Conservation (phyloP, 2,329 filamentous ascomycete genomes). For the Scedosporium aurantiacum region DNA sequence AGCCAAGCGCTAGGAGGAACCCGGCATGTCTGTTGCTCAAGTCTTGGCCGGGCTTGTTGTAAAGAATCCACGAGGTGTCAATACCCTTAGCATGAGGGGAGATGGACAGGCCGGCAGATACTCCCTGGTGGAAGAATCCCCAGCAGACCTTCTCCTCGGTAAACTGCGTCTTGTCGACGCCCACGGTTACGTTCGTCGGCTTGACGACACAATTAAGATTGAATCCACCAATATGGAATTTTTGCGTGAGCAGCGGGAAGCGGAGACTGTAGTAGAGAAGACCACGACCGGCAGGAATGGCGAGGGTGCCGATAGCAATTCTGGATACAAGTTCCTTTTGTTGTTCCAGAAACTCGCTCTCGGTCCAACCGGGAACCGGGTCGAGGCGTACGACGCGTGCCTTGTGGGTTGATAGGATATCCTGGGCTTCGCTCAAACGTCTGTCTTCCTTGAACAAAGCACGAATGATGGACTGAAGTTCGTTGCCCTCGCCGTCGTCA, state of each 20-base stretch:
- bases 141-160: constrained; percentile 96
- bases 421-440: constrained; percentile 74
- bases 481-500: constrained; percentile 72
- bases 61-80: constrained; percentile 97
- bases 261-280: constrained; percentile 82
- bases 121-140: constrained; percentile 97
- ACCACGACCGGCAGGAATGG: constrained; percentile 76
- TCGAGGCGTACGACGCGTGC: constrained; percentile 68
- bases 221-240: constrained; percentile 80
- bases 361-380: constrained; percentile 65
- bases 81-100: constrained; percentile 85
- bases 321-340: constrained; percentile 85
- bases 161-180: constrained; percentile 78
- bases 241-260: constrained; percentile 83
- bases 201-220: constrained; percentile 87
- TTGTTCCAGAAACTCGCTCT: constrained; percentile 78
- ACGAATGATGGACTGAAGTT: constrained; percentile 71
- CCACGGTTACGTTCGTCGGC: constrained; percentile 81
- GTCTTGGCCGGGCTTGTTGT: constrained; percentile 82
- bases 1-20: constrained; percentile 76
- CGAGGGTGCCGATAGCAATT: constrained; percentile 76
- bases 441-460: constrained; percentile 87
- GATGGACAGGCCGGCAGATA: constrained; percentile 84
- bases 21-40: constrained; percentile 94
- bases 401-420: constrained; percentile 74